A percentile compares a stretch with the other conserved stretches of the same genome.
Evolutionary conservation across 2,329 filamentous ascomycete genomes (phyloP).

Genomic region (Neofusicoccum parvum): DNA sequence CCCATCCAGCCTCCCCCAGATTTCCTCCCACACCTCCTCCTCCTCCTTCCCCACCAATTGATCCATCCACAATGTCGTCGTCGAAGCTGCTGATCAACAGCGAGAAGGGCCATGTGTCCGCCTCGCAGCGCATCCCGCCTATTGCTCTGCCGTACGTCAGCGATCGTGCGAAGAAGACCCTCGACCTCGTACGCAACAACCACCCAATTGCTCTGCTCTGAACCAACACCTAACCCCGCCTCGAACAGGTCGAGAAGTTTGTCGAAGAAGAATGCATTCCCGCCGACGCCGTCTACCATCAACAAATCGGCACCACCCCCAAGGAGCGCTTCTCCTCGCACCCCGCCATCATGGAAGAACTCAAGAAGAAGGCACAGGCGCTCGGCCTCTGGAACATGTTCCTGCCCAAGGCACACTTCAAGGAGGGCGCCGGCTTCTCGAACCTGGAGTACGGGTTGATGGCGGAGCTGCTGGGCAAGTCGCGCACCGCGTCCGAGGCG

Average conservation of each 20-base stretch:
- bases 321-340: constrained; percentile 77
- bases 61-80: constrained; percentile 3
- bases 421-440: constrained; percentile 88
- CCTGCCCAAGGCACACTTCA: constrained; percentile 91
- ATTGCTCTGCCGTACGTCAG: constrained; percentile 70
- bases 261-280: constrained; percentile 86
- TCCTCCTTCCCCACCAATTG: not conserved
- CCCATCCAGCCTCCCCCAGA: not conserved
- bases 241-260: constrained; percentile 77
- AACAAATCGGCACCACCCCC: constrained; percentile 73
- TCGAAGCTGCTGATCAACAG: constrained; percentile 36
- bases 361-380: constrained; percentile 80
- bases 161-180: constrained; percentile 78
- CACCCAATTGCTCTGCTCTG: not conserved
- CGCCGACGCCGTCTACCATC: constrained; percentile 77
- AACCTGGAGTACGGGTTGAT: constrained; percentile 98
- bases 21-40: not conserved
- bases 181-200: constrained; percentile 66
- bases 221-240: constrained; percentile 46
- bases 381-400: constrained; percentile 99
- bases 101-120: constrained; percentile 42
- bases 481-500: constrained; percentile 68
- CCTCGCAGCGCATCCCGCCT: constrained; percentile 59
- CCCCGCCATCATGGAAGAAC: constrained; percentile 80
- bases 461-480: constrained; percentile 94